Percentiles rank a stretch among this genome's conserved stretches.
phyloP scores from a whole-genome alignment of 257 asterid genomes.

The Forsythia viridissima region DNA sequence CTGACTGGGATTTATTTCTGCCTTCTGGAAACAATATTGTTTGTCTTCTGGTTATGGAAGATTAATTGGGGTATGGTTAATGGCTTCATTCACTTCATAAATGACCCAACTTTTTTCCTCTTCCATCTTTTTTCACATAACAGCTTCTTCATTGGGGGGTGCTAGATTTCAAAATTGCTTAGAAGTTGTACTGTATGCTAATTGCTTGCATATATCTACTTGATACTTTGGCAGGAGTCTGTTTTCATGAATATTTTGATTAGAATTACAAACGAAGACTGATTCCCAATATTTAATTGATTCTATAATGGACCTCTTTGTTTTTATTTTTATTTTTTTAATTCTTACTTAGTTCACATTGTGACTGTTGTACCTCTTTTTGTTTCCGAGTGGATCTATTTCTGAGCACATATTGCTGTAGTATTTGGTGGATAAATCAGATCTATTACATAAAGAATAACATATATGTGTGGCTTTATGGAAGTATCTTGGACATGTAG shows the following conservation, averaged over 20 bases:
- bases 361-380: background rate
- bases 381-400: background rate
- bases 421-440: background rate
- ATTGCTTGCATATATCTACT: background rate
- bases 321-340: too few species aligned
- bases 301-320: background rate
- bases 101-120: background rate
- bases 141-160: background rate
- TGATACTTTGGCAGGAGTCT: background rate
- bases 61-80: background rate
- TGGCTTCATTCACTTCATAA: background rate
- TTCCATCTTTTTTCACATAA: background rate
- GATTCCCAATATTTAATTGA: background rate
- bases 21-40: background rate
- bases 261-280: background rate
- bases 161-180: background rate
- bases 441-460: background rate
- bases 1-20: background rate
- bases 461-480: background rate
- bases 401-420: background rate
- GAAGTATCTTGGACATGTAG: background rate
- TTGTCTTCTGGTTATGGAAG: background rate
- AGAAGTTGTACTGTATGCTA: background rate
- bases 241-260: background rate
- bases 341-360: background rate